phyloP scores from a whole-genome alignment of 2,329 filamentous ascomycete species.

The Phyllosticta paracitricarpa region DNA sequence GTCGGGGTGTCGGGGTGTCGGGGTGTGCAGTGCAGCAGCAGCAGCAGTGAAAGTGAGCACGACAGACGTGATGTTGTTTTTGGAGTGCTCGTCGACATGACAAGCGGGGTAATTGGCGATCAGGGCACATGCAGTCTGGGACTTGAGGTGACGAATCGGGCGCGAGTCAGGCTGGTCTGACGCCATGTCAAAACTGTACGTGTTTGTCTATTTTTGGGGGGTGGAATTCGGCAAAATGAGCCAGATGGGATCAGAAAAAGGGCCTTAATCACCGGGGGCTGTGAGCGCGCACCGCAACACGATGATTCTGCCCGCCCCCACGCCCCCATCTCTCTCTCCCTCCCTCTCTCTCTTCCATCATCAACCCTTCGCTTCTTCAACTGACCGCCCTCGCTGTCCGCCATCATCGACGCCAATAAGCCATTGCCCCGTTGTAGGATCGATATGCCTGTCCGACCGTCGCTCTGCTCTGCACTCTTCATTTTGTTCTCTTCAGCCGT shows the following conservation, averaged over 20 bases:
- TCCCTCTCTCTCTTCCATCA: background rate
- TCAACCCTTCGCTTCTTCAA: background rate
- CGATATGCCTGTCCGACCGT: background rate
- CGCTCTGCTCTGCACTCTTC: background rate
- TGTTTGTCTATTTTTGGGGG: background rate
- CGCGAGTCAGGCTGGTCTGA: background rate
- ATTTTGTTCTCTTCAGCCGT: background rate
- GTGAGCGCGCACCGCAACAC: background rate
- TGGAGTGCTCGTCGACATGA: background rate
- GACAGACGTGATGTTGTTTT: background rate
- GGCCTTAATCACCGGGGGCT: background rate
- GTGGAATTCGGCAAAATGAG: background rate
- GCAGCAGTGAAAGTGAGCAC: background rate
- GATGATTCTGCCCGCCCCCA: background rate
- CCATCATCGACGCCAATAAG: background rate
- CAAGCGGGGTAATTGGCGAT: background rate
- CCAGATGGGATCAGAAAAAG: background rate
- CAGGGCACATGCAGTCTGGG: background rate
- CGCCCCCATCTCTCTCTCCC: background rate
- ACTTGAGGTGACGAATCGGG: background rate
- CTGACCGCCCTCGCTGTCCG: background rate
- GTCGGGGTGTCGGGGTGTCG: background rate
- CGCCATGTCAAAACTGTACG: background rate
- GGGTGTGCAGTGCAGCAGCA: background rate
- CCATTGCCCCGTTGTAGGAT: background rate